Evolutionary conservation across 805 yeast genomes (phyloP).

Genomic region (Pichia eremophila): DNA sequence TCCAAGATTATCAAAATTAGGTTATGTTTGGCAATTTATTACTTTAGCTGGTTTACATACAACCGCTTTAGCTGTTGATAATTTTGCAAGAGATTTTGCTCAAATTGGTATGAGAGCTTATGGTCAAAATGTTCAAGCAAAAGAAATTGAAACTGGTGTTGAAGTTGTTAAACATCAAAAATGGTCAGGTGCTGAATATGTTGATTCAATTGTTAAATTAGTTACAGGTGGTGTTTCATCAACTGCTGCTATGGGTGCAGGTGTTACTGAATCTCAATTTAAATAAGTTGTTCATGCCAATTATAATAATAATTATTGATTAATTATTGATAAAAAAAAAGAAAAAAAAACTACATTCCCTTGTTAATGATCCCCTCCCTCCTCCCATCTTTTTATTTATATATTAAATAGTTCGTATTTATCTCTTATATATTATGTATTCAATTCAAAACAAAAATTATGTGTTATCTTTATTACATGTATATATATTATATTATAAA

Average conservation of each 20-base stretch:
- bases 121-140: slow-evolving; percentile 77
- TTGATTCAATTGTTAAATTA: slow-evolving; percentile 80
- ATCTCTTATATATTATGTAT: too few species aligned
- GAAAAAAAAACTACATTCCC: too few species aligned
- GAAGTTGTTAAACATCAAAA: slow-evolving; percentile 97
- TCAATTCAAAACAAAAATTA: too few species aligned
- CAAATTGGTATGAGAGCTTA: slow-evolving; percentile 91
- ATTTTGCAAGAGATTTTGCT: slow-evolving; percentile 70
- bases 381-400: too few species aligned
- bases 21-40: slow-evolving; percentile 96
- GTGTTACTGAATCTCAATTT: slow-evolving; percentile 96
- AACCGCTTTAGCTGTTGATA: slow-evolving; percentile 83
- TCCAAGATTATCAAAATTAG: slow-evolving; percentile 73
- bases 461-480: too few species aligned
- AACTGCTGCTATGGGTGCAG: slow-evolving; percentile 97
- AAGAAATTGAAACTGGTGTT: slow-evolving; percentile 80
- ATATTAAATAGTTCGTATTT: too few species aligned
- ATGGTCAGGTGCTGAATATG: slow-evolving; percentile 98
- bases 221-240: slow-evolving; percentile 92
- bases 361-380: too few species aligned
- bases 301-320: too few species aligned
- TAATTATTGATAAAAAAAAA: too few species aligned
- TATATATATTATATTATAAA: too few species aligned
- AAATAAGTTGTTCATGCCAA: slow-evolving; percentile 27
- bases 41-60: slow-evolving; percentile 96